Evolutionary conservation across 768 basidiomycete genomes (phyloP).

Genomic region (Leccinum uliginosum): DNA sequence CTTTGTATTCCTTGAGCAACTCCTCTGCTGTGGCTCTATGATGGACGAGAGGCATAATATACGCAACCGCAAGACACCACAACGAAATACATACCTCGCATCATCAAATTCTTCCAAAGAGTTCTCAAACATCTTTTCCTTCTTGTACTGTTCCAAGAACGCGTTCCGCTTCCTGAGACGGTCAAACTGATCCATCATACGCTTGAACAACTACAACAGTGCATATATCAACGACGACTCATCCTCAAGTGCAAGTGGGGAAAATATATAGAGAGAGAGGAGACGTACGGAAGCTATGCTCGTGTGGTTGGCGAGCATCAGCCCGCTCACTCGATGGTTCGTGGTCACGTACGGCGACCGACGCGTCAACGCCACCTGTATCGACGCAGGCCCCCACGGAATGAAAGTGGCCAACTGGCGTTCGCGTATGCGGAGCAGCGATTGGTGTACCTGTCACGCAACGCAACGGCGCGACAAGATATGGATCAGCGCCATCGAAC

Average conservation of each 20-base stretch:
- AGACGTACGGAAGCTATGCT: constrained; percentile 85
- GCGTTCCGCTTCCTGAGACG: constrained; percentile 82
- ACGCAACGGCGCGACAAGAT: neutral
- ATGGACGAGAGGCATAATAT: neutral
- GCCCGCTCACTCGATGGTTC: constrained; percentile 91
- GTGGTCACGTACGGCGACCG: constrained; percentile 84
- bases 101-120: constrained; percentile 95
- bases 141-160: constrained; percentile 96
- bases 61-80: neutral
- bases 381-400: constrained; percentile 98
- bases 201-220: constrained; percentile 74
- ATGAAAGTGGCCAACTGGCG: constrained; percentile 96
- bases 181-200: constrained; percentile 95
- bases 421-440: constrained; percentile 92
- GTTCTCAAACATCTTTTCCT: constrained; percentile 92
- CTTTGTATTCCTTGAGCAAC: constrained; percentile 89
- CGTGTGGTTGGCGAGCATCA: constrained; percentile 99
- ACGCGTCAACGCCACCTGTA: constrained; percentile 93
- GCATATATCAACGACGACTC: neutral
- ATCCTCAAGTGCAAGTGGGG: neutral
- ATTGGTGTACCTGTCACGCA: constrained; percentile 82
- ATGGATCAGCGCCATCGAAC: neutral
- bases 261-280: neutral
- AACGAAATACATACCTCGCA: constrained; percentile 59
- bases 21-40: constrained; percentile 80